A percentile compares a stretch with the other conserved stretches of the same genome.
Evolutionary conservation across 2,329 filamentous ascomycete genomes (phyloP).

Genomic region (Fonsecaea multimorphosa): DNA sequence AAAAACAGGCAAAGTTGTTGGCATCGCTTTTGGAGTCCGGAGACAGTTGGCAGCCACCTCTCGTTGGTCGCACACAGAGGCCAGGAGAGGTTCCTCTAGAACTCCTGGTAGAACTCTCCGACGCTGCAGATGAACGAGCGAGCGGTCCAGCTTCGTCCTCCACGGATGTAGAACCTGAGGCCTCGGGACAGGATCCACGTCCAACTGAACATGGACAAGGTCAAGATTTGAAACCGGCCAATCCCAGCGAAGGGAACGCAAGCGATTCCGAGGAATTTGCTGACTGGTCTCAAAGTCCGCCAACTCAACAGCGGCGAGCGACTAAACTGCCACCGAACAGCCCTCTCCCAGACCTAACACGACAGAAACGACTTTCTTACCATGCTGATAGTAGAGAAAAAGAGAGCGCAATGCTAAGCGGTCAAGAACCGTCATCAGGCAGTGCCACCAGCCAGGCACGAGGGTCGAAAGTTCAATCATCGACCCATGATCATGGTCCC

Average conservation of each 20-base stretch:
- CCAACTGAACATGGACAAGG: background rate
- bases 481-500: background rate
- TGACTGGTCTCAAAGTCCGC: conserved; percentile 11
- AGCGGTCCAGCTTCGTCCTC: background rate
- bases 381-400: background rate
- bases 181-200: no score
- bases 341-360: conserved; percentile 11
- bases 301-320: conserved; percentile 1
- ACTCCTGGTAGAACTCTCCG: conserved; percentile 22
- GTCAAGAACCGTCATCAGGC: background rate
- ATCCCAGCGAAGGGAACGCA: conserved; percentile 7
- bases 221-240: background rate
- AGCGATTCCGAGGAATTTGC: conserved; percentile 9
- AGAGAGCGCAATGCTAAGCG: background rate
- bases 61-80: conserved; percentile 28
- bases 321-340: conserved; percentile 16
- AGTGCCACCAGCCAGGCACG: background rate
- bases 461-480: background rate
- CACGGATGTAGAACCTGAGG: background rate
- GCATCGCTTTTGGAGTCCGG: conserved; percentile 29
- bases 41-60: conserved; percentile 40
- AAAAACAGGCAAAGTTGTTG: conserved; percentile 28
- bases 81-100: conserved; percentile 31
- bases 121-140: conserved; percentile 22
- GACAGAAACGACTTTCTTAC: background rate